phyloP scores from a whole-genome alignment of 1,284 basidiomycete species.

The Singerocomus inundabilis region DNA sequence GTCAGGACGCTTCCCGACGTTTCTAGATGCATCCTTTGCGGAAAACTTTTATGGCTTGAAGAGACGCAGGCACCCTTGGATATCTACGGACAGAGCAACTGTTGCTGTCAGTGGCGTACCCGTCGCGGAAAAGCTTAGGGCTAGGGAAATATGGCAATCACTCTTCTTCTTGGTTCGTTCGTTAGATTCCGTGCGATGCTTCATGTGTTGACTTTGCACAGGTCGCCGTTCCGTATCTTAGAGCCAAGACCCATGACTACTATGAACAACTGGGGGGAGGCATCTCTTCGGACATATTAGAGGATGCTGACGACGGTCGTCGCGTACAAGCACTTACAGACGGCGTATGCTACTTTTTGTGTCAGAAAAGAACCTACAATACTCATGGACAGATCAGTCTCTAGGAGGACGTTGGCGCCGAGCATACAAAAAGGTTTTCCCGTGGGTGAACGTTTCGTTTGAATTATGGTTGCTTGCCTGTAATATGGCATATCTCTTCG shows the following conservation, averaged over 20 bases:
- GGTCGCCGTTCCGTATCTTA: conserved; percentile 87
- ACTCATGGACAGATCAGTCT: conserved; percentile 33
- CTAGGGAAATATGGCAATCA: conserved; percentile 68
- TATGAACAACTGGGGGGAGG: conserved; percentile 91
- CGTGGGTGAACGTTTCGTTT: conserved; percentile 74
- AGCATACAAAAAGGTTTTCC: conserved; percentile 73
- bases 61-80: conserved; percentile 67
- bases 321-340: conserved; percentile 48
- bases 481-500: conserved; percentile 92
- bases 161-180: conserved; percentile 69
- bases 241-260: conserved; percentile 86
- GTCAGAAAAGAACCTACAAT: neutral
- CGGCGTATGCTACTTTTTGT: conserved; percentile 39
- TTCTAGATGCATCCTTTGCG: conserved; percentile 79
- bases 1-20: neutral
- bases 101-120: conserved; percentile 68
- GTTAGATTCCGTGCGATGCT: neutral
- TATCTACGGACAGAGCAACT: conserved; percentile 61
- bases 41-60: conserved; percentile 94
- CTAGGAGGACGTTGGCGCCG: conserved; percentile 50
- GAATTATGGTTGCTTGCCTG: conserved; percentile 82
- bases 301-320: conserved; percentile 48
- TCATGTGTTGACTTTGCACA: conserved; percentile 32
- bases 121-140: conserved; percentile 60
- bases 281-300: conserved; percentile 61